Conservation (phyloP, 1,284 basidiomycete genomes). For the Trichosporon sp. region DNA sequence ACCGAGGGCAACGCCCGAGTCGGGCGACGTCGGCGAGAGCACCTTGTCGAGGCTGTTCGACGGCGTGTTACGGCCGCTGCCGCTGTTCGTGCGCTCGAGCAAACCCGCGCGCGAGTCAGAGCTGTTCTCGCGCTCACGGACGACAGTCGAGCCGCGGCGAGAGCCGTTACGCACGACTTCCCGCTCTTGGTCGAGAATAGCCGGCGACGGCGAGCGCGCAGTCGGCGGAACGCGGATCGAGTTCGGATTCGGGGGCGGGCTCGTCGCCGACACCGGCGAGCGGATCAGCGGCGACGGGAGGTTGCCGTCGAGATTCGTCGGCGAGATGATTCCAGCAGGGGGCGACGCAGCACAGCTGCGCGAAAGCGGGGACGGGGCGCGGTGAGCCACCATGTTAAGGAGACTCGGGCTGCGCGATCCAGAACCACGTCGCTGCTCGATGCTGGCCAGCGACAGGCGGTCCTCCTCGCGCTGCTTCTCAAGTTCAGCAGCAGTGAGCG, state of each 20-base stretch:
- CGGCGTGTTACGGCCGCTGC: not conserved
- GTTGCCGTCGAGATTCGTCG: not conserved
- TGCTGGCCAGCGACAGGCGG: conserved; percentile 38
- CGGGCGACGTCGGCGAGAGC: not conserved
- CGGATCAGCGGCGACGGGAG: conserved; percentile 12
- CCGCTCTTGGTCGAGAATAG: conserved; percentile 5
- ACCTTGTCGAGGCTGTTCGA: conserved; percentile 18
- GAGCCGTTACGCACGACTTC: not conserved
- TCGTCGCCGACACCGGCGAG: not conserved
- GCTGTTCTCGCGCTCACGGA: conserved; percentile 8
- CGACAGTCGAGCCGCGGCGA: not conserved
- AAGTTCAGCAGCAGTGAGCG: conserved; percentile 38
- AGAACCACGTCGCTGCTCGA: conserved; percentile 43
- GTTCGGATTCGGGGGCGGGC: not conserved
- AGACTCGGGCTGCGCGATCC: conserved; percentile 24
- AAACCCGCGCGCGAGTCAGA: conserved; percentile 2
- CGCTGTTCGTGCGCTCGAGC: conserved; percentile 11
- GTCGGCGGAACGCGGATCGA: conserved; percentile 15
- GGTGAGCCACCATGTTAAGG: conserved; percentile 24
- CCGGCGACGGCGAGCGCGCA: conserved; percentile 4
- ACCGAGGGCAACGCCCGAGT: too few species aligned
- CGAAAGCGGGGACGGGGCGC: conserved; percentile 43
- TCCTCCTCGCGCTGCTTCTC: conserved; percentile 45
- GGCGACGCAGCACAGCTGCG: conserved; percentile 18
- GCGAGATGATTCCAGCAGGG: not conserved